A percentile compares a stretch with the other conserved stretches of the same genome.
These are phyloP conservation scores for Elaeagnus macrophylla DNA, from an alignment of 306 rosid species.

Conservation along the genomic window DNA sequence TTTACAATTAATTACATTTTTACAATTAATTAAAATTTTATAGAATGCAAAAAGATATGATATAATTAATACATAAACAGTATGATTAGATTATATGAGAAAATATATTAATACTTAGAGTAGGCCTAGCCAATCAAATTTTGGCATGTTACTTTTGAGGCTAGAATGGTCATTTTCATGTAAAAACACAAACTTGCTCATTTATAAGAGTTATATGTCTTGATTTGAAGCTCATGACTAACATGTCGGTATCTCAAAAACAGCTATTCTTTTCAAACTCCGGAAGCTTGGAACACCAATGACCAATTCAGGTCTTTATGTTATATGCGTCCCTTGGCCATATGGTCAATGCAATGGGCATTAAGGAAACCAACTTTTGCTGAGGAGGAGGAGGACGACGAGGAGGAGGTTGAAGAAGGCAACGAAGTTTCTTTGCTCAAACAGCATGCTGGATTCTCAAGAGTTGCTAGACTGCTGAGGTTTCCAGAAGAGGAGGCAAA, in stretches of 20 bases:
- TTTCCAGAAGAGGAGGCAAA: constrained; percentile 40
- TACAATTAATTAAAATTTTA: too few species aligned
- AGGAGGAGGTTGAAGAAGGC: constrained; percentile 28
- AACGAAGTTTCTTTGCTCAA: constrained; percentile 35
- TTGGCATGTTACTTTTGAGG: too few species aligned
- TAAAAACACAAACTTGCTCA: too few species aligned
- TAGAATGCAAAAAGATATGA: too few species aligned
- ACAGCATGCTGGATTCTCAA: constrained; percentile 49
- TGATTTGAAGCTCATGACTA: too few species aligned
- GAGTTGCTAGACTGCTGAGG: constrained; percentile 68
- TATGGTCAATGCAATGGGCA: constrained; percentile 99
- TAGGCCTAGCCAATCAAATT: too few species aligned
- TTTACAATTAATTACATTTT: too few species aligned
- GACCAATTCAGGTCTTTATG: constrained; percentile 61
- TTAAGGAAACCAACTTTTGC: constrained; percentile 37
- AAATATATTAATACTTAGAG: too few species aligned
- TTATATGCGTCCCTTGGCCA: constrained; percentile 95
- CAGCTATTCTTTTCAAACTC: constrained; percentile 88
- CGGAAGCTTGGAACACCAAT: constrained; percentile 71
- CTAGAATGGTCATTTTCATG: too few species aligned
- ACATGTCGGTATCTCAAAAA: not conserved
- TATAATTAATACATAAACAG: too few species aligned
- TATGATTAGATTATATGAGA: too few species aligned
- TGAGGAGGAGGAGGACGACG: not conserved
- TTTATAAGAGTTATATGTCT: too few species aligned